Evolutionary conservation across 1,139 yeast species (phyloP), one percentile per base, ranked within the genome.

Genomic region (Candida albicans): DNA sequence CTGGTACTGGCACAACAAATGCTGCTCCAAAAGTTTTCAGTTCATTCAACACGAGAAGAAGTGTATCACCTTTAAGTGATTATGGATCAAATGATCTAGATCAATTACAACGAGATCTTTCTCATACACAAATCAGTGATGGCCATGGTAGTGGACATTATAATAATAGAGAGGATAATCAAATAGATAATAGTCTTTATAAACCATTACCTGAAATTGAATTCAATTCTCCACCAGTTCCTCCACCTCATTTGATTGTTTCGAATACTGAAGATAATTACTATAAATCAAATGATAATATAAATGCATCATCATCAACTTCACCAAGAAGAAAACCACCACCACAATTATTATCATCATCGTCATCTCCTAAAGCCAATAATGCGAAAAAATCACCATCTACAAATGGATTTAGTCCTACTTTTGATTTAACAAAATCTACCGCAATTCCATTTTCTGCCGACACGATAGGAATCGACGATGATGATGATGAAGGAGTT

Each of bases 361-460:
- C 45, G 27, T 11, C 41, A n/a, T 28, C 64, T 7, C 58, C 60
- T n/a, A 35, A 22, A 10, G 12, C 39, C 26, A 35, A 27, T 15
- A 9, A 18, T 29, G 32, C 32, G 11, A 29, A 29, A 3, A 12
- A n/a, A 7, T 30, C 27, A 35, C 44, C 18, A 39, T 37, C 7
- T 41, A 42, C 32, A 5, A 29, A 12, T n/a, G 32, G 32, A n/a
- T n/a, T n/a, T 8, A 29, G 5, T 12, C n/a, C 9, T 33, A 37
- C 25, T 9, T n/a, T 44, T 11, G 34, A 44, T 27, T 37, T 50
- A 15, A 42, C 46, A 14, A 45, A 53, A 14, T 48, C 52, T 34
- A 62, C 68, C 1, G 52, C 68, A 0, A 57, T 71, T 3, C 79
- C 79, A 8, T 73, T 70, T 46, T 73, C 78, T 1, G 79, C 79